phyloP scores from a whole-genome alignment of 2,329 filamentous ascomycete genomes.

The Ophiostoma australiae region DNA sequence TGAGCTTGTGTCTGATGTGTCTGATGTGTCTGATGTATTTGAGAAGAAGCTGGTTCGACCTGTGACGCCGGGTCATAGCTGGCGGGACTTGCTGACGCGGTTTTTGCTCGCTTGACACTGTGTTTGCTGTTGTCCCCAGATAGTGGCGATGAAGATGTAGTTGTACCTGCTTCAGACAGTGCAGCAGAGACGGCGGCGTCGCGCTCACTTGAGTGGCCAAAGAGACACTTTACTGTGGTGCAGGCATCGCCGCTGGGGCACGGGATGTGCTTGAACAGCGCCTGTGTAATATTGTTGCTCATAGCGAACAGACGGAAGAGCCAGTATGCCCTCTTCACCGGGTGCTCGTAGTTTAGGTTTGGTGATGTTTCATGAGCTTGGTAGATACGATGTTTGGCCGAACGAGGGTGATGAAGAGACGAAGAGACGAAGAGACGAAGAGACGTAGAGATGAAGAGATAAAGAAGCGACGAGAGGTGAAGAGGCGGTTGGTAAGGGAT shows the following conservation, averaged over 20 bases:
- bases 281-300: constrained; percentile 19
- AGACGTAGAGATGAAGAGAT: neutral
- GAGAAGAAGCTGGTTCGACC: neutral
- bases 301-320: constrained; percentile 16
- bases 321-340: neutral
- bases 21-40: too few relatives aligned
- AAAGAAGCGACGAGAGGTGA: neutral
- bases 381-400: neutral
- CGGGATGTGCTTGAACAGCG: constrained; percentile 29
- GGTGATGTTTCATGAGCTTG: neutral
- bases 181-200: neutral
- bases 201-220: constrained; percentile 23
- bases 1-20: too few relatives aligned
- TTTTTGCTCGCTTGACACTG: neutral
- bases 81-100: neutral
- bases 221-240: constrained; percentile 29
- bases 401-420: neutral
- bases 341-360: neutral
- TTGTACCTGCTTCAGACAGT: neutral
- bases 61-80: neutral
- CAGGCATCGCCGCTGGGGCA: constrained; percentile 29
- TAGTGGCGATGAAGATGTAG: neutral
- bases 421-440: neutral
- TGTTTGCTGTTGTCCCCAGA: neutral
- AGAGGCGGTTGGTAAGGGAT: neutral